Conservation (phyloP, 2,329 filamentous ascomycete genomes). For the Ophiostoma montium region DNA sequence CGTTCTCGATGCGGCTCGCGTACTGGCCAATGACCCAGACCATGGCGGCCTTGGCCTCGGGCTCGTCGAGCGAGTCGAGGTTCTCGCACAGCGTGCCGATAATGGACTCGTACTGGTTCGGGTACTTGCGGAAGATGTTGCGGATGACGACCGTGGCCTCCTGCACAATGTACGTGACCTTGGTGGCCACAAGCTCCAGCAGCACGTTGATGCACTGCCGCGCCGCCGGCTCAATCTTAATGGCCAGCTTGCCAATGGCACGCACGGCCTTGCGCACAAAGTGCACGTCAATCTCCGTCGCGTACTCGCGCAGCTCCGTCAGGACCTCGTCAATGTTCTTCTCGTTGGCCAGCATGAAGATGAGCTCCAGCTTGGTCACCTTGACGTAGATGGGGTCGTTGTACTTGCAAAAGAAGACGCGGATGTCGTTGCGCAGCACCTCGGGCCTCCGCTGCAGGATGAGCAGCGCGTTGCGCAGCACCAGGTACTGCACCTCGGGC, state of each 20-base stretch:
- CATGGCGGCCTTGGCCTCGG: conserved; percentile 95
- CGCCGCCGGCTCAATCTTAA: conserved; percentile 95
- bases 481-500: conserved; percentile 95
- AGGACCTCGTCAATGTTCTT: conserved; percentile 92
- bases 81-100: conserved; percentile 93
- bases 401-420: conserved; percentile 99
- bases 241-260: conserved; percentile 93
- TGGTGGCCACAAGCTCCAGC: conserved; percentile 88
- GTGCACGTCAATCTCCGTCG: conserved; percentile 96
- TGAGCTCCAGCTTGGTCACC: conserved; percentile 94
- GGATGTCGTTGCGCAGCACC: conserved; percentile 88
- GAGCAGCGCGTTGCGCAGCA: conserved; percentile 80
- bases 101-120: conserved; percentile 96
- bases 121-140: conserved; percentile 98
- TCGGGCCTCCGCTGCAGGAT: conserved; percentile 89
- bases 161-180: conserved; percentile 96
- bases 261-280: conserved; percentile 96
- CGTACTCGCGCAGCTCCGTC: conserved; percentile 88
- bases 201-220: conserved; percentile 83
- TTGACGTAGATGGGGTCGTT: conserved; percentile 99
- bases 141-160: conserved; percentile 97
- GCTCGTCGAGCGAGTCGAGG: conserved; percentile 89
- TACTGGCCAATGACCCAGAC: conserved; percentile 99
- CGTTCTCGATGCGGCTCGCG: conserved; percentile 93
- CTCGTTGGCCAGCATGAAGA: conserved; percentile 96